Percentiles rank a stretch among this genome's conserved stretches.
These are phyloP conservation scores for Ophiostoma populinum DNA, from an alignment of 2,329 filamentous ascomycete species.

Conservation along the genomic window DNA sequence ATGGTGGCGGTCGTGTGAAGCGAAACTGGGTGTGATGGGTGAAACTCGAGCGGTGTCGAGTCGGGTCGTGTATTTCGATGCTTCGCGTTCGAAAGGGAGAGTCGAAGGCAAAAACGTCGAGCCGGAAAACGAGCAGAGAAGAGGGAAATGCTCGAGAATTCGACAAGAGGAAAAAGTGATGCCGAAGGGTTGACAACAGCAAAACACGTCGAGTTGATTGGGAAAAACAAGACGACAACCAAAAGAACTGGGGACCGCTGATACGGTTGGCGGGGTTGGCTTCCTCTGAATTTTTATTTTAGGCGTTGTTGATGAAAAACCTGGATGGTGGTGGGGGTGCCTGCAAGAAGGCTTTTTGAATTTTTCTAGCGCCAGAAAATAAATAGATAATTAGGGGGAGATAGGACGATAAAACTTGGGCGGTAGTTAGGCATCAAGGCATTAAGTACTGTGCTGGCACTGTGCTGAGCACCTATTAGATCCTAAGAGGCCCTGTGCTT, in stretches of 20 bases:
- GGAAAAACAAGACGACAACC: conserved; percentile 4
- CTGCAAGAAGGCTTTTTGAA: conserved; percentile 2
- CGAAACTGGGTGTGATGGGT: neutral
- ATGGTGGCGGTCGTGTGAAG: conserved; percentile 26
- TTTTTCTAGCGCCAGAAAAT: too few relatives aligned
- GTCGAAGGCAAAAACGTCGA: too few relatives aligned
- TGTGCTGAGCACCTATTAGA: too few relatives aligned
- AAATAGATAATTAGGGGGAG: too few relatives aligned
- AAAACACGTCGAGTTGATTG: conserved; percentile 4
- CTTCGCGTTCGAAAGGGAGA: too few relatives aligned
- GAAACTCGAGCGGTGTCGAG: neutral
- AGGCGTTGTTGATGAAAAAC: conserved; percentile 5
- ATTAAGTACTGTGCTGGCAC: conserved; percentile 1
- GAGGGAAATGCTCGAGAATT: too few relatives aligned
- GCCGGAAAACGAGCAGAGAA: neutral
- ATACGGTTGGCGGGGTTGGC: conserved; percentile 7
- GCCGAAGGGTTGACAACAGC: conserved; percentile 6
- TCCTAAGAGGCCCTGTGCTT: too few relatives aligned
- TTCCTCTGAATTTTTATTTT: conserved; percentile 5
- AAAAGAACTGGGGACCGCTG: conserved; percentile 2
- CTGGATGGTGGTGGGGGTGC: conserved; percentile 7
- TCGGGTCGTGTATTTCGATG: too few relatives aligned
- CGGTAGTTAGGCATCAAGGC: conserved; percentile 9
- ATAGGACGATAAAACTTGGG: conserved; percentile 7
- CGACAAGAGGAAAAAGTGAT: conserved; percentile 4